phyloP scores from a whole-genome alignment of 176 grass and related monocot species.

The Otatea glauca region DNA sequence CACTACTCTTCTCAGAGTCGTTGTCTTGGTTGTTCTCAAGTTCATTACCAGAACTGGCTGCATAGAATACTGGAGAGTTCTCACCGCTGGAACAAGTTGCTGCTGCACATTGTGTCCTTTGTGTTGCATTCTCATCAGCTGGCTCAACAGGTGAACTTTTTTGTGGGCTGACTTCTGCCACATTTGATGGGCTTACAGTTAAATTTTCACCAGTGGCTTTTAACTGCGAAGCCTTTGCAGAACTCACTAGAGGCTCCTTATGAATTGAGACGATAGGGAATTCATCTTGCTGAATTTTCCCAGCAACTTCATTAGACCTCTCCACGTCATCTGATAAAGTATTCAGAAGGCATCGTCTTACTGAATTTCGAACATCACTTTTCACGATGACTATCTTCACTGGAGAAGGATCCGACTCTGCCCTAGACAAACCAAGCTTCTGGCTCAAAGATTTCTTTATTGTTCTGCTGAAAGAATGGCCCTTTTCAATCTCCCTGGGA shows the following conservation, averaged over 20 bases:
- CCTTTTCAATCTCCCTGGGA: conserved; percentile 50
- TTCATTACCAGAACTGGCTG: conserved; percentile 50
- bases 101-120: conserved; percentile 38
- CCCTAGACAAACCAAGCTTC: conserved; percentile 68
- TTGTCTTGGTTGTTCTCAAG: conserved; percentile 54
- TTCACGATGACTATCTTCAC: conserved; percentile 35
- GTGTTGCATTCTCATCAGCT: conserved; percentile 1
- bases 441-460: conserved; percentile 61
- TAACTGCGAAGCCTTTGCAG: conserved; percentile 17
- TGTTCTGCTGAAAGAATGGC: conserved; percentile 38
- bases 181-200: conserved; percentile 17
- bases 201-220: conserved; percentile 32
- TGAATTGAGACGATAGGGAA: conserved; percentile 35
- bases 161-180: conserved; percentile 11
- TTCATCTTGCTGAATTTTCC: conserved; percentile 52
- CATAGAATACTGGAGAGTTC: conserved; percentile 61
- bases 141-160: conserved; percentile 17
- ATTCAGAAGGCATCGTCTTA: conserved; percentile 68
- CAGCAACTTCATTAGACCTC: conserved; percentile 39
- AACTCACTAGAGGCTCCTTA: conserved; percentile 31
- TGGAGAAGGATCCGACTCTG: conserved; percentile 69
- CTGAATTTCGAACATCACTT: conserved; percentile 41
- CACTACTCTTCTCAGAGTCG: conserved; percentile 72
- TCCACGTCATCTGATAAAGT: conserved; percentile 40
- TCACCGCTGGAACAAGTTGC: conserved; percentile 60